Conservation (phyloP, 2,329 filamentous ascomycete genomes). For the Colletotrichum tamarilloi region DNA sequence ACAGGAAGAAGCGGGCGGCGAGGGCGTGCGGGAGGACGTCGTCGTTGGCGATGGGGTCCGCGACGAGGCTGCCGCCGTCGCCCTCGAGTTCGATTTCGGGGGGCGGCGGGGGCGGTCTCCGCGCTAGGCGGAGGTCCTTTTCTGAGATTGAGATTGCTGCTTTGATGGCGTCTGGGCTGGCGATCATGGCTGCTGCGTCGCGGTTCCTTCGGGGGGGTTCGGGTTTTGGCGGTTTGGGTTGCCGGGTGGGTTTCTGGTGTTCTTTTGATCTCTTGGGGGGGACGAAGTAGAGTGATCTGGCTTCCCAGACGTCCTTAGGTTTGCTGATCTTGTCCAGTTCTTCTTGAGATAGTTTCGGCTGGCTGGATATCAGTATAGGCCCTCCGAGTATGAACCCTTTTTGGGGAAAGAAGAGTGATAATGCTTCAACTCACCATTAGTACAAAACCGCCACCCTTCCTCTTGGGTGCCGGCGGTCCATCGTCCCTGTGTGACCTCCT, state of each 20-base stretch:
- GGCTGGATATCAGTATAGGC: neutral
- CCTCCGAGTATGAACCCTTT: neutral
- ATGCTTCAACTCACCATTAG: neutral
- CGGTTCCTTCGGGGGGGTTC: neutral
- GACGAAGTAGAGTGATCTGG: constrained; percentile 19
- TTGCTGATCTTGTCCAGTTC: constrained; percentile 22
- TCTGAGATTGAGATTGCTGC: neutral
- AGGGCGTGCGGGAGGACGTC: neutral
- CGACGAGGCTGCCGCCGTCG: constrained; percentile 16
- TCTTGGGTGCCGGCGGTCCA: neutral
- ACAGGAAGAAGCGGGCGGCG: constrained; percentile 20
- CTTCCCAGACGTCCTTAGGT: constrained; percentile 4
- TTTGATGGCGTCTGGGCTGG: neutral
- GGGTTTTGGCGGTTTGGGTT: neutral
- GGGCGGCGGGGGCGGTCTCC: neutral
- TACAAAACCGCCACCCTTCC: neutral
- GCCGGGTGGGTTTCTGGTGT: neutral
- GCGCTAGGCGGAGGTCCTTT: neutral
- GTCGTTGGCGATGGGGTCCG: neutral
- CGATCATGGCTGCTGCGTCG: neutral
- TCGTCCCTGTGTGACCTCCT: neutral
- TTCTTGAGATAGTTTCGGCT: constrained; percentile 16
- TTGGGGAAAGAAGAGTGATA: neutral
- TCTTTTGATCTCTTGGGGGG: constrained; percentile 13
- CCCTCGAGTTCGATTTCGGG: neutral